A percentile compares a stretch with the other conserved stretches of the same genome.
Evolutionary conservation across 768 basidiomycete species (phyloP).

Genomic region (Amyloporia xantha): DNA sequence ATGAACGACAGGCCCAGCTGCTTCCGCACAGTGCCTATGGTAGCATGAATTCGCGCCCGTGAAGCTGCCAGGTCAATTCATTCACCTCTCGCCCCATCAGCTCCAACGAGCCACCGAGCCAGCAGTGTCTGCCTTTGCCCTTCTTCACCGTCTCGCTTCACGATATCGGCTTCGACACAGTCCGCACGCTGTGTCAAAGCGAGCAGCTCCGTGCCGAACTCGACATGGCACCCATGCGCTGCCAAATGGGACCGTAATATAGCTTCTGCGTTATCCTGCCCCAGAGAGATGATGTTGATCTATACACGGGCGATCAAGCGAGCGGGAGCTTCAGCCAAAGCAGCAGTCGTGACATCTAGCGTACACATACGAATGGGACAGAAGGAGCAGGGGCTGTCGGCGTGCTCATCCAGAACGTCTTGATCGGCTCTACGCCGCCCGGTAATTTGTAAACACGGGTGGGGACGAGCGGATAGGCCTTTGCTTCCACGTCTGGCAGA

Average conservation of each 20-base stretch:
- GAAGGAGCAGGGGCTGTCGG: slow-evolving; percentile 6
- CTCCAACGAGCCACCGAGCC: slow-evolving; percentile 32
- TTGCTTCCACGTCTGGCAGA: slow-evolving; percentile 9
- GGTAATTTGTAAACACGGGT: slow-evolving; percentile 15
- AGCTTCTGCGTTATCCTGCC: slow-evolving; percentile 20
- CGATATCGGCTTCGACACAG: slow-evolving; percentile 21
- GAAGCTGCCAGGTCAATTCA: neutral
- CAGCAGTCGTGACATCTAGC: neutral
- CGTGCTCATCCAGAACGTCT: slow-evolving; percentile 4
- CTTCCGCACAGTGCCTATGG: slow-evolving; percentile 32
- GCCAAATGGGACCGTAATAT: slow-evolving; percentile 26
- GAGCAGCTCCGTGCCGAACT: slow-evolving; percentile 28
- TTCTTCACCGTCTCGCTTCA: slow-evolving; percentile 17
- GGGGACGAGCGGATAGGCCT: neutral
- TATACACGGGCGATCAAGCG: no score
- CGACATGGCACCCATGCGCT: slow-evolving; percentile 25
- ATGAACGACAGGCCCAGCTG: slow-evolving; percentile 35
- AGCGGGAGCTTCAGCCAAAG: neutral
- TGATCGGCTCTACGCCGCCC: slow-evolving; percentile 7
- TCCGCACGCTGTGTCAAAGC: slow-evolving; percentile 28
- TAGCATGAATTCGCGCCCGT: neutral
- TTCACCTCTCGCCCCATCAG: slow-evolving; percentile 34
- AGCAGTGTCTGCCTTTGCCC: slow-evolving; percentile 22
- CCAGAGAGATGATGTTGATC: slow-evolving; percentile 4
- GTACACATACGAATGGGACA: slow-evolving; percentile 12